phyloP scores from a whole-genome alignment of 306 rosid species.

The Astragalus membranaceus region DNA sequence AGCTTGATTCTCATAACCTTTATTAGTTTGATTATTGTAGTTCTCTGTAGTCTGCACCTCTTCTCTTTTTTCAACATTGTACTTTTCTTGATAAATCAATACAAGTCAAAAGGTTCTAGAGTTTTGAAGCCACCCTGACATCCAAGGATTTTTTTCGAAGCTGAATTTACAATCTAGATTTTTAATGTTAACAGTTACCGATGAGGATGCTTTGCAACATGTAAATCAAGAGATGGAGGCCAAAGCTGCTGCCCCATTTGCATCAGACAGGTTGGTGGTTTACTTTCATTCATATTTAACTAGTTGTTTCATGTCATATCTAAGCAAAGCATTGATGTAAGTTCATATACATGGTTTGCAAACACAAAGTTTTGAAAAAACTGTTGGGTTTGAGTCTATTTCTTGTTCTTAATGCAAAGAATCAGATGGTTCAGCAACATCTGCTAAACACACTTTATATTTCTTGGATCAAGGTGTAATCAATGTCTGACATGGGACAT shows the following conservation, averaged over 20 bases:
- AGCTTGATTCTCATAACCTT: slow-evolving; percentile 34
- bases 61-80: too few species aligned
- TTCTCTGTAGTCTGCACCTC: too few species aligned
- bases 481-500: too few species aligned
- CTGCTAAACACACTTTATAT: not conserved
- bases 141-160: slow-evolving; percentile 7
- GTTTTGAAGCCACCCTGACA: slow-evolving; percentile 1
- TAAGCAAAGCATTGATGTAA: not conserved
- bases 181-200: slow-evolving; percentile 61
- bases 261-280: slow-evolving; percentile 51
- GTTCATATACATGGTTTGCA: not conserved
- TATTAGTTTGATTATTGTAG: too few species aligned
- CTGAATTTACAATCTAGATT: slow-evolving; percentile 37
- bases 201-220: slow-evolving; percentile 90
- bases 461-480: too few species aligned
- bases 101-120: too few species aligned
- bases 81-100: too few species aligned
- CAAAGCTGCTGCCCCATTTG: slow-evolving; percentile 64
- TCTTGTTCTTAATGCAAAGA: not conserved
- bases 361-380: not conserved
- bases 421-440: not conserved
- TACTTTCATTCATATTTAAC: slow-evolving; percentile 4
- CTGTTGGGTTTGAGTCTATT: not conserved
- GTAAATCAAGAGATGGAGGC: slow-evolving; percentile 94
- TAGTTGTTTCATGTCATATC: not conserved